Evolutionary conservation across 768 basidiomycete species (phyloP).

Genomic region (Tulasnella sp.): DNA sequence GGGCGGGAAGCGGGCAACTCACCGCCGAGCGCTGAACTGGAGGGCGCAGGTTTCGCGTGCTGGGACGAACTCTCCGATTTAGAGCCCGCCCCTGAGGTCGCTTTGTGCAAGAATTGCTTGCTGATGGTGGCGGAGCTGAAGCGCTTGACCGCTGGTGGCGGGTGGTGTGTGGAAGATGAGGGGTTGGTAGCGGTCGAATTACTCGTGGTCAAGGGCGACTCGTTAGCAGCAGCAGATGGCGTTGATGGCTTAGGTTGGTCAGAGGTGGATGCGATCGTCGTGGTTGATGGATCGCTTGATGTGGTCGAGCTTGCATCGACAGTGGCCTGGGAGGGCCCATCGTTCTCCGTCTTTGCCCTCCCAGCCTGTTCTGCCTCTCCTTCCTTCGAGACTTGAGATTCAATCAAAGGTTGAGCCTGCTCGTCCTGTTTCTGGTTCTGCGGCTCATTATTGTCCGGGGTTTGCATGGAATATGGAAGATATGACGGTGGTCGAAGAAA

Average conservation of each 20-base stretch:
- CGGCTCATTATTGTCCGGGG: slow-evolving; percentile 12
- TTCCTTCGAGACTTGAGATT: slow-evolving; percentile 6
- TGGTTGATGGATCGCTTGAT: neutral
- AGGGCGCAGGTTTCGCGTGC: slow-evolving; percentile 11
- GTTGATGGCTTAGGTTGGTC: slow-evolving; percentile 9
- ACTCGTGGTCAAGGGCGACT: slow-evolving; percentile 11
- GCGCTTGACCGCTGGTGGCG: slow-evolving; percentile 53
- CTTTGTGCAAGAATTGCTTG: slow-evolving; percentile 93
- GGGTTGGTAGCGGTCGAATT: slow-evolving; percentile 30
- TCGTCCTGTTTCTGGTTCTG: neutral
- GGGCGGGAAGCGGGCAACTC: neutral
- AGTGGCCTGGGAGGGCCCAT: slow-evolving; percentile 6
- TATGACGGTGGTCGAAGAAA: slow-evolving; percentile 3
- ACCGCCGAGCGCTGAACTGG: neutral
- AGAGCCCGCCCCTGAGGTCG: slow-evolving; percentile 47
- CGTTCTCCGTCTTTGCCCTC: slow-evolving; percentile 6
- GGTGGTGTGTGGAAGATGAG: slow-evolving; percentile 33
- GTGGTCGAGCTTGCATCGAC: neutral
- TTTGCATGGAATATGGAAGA: slow-evolving; percentile 22
- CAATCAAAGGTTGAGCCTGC: slow-evolving; percentile 10
- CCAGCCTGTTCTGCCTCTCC: slow-evolving; percentile 6
- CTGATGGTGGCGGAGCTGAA: slow-evolving; percentile 90
- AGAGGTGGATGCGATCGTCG: slow-evolving; percentile 1
- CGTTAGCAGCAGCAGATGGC: neutral
- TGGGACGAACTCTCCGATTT: neutral